Evolutionary conservation across 345 rosid species (phyloP).

Genomic region (Corymbia maculata): DNA sequence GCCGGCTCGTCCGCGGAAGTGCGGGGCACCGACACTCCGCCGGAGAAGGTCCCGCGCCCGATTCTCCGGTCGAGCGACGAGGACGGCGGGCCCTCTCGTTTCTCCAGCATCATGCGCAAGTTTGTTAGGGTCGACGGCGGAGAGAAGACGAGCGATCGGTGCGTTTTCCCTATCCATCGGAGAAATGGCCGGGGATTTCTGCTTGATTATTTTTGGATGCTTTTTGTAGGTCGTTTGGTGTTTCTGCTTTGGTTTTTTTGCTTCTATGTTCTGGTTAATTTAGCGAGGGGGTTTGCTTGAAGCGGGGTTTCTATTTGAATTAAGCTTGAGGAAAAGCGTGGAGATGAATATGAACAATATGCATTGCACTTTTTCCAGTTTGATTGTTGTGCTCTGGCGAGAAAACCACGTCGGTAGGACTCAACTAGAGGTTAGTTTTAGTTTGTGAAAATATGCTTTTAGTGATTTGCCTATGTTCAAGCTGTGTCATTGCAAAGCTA

Average conservation of each 20-base stretch:
- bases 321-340: background rate
- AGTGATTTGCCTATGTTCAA: background rate
- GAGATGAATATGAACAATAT: background rate
- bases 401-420: background rate
- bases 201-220: background rate
- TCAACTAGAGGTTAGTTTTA: background rate
- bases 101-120: constrained; percentile 84
- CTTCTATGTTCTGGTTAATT: background rate
- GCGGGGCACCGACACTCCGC: constrained; percentile 76
- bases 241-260: background rate
- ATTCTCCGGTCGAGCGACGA: constrained; percentile 31
- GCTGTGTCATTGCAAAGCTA: background rate
- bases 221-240: background rate
- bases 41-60: constrained; percentile 84
- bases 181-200: background rate
- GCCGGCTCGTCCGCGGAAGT: constrained; percentile 32
- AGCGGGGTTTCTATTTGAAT: too few species aligned
- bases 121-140: constrained; percentile 51
- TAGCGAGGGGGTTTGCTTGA: background rate
- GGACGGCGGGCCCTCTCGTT: constrained; percentile 38
- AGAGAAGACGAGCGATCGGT: constrained; percentile 36
- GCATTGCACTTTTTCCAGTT: background rate
- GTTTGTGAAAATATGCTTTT: background rate
- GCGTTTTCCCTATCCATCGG: background rate
- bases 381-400: background rate